A percentile compares a stretch with the other conserved stretches of the same genome.
These are phyloP conservation scores for Aureobasidium subglaciale DNA, from an alignment of 2,329 filamentous ascomycete genomes.

Conservation along the genomic window DNA sequence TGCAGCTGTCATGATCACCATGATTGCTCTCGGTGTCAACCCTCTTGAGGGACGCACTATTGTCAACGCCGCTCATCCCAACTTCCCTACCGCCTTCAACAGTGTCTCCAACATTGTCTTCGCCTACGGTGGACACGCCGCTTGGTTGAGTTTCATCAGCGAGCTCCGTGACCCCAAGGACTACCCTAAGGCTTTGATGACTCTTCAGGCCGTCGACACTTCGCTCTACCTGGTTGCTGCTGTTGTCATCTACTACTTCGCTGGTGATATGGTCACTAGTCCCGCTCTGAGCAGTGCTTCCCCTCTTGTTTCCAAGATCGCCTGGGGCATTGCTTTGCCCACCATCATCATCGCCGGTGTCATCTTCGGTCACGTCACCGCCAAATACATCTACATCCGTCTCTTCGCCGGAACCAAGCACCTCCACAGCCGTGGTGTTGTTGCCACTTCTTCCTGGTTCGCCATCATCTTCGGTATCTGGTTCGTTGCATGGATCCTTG, in stretches of 20 bases:
- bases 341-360: slow-evolving; percentile 66
- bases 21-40: slow-evolving; percentile 53
- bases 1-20: slow-evolving; percentile 57
- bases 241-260: slow-evolving; percentile 60
- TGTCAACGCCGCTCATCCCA: slow-evolving; percentile 29
- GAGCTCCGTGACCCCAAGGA: slow-evolving; percentile 57
- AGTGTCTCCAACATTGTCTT: slow-evolving; percentile 64
- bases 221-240: slow-evolving; percentile 59
- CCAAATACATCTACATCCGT: slow-evolving; percentile 60
- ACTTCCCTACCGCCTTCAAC: slow-evolving; percentile 51
- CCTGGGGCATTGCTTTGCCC: slow-evolving; percentile 62
- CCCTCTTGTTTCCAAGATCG: slow-evolving; percentile 50
- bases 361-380: slow-evolving; percentile 59
- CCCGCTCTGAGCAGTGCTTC: slow-evolving; percentile 59
- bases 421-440: slow-evolving; percentile 28
- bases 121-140: slow-evolving; percentile 57
- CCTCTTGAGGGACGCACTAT: slow-evolving; percentile 38
- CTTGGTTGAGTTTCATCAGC: slow-evolving; percentile 59
- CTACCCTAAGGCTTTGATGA: slow-evolving; percentile 55
- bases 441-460: slow-evolving; percentile 51
- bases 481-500: slow-evolving; percentile 59
- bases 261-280: slow-evolving; percentile 52
- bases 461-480: slow-evolving; percentile 51
- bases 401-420: slow-evolving; percentile 54
- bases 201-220: slow-evolving; percentile 55